Evolutionary conservation across 176 grass and related monocot genomes (phyloP).

Genomic region (sorghum (Sorghum bicolor)): Sorghum_bicolor_NCBIv3 NC_012875.2:60101001-60101500

Average conservation of each 20-base stretch:
- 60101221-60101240: slow-evolving; percentile 99
- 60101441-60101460: slow-evolving; percentile 43
- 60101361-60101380: background rate
- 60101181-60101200: background rate
- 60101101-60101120: background rate
- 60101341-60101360: background rate
- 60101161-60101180: background rate
- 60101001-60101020: background rate
- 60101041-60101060: background rate
- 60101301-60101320: slow-evolving; percentile 56
- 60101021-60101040: background rate
- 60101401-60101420: slow-evolving; percentile 5
- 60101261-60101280: slow-evolving; percentile 82
- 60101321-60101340: background rate
- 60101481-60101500: slow-evolving; percentile 90
- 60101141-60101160: background rate
- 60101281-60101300: slow-evolving; percentile 95
- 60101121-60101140: background rate
- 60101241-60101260: slow-evolving; percentile 88
- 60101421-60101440: slow-evolving; percentile 14
- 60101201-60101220: slow-evolving; percentile 76
- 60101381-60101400: background rate
- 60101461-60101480: slow-evolving; percentile 99
- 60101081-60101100: too few relatives aligned
- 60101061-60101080: background rate